Percentiles rank a stretch among this genome's conserved stretches.
These are phyloP conservation scores for Cercospora sojina DNA, from an alignment of 2,329 filamentous ascomycete species.

Conservation along the genomic window DNA sequence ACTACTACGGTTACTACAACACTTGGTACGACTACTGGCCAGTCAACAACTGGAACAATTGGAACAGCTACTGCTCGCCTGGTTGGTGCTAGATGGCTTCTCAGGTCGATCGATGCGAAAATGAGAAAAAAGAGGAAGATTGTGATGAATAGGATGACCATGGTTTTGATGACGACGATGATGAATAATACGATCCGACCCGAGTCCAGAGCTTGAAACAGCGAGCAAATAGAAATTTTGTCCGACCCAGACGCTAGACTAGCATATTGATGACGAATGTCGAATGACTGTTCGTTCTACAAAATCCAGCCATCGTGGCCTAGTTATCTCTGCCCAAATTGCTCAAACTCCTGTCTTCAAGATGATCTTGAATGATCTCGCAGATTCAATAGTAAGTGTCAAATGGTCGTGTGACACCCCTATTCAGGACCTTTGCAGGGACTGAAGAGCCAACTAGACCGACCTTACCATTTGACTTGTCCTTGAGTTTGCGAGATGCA, in stretches of 20 bases:
- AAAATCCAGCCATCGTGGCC: neutral
- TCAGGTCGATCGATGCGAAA: neutral
- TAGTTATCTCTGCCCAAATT: neutral
- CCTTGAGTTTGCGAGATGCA: no score
- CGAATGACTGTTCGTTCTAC: neutral
- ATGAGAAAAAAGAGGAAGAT: neutral
- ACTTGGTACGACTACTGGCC: constrained; percentile 5
- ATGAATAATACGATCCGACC: constrained; percentile 3
- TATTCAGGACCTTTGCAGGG: neutral
- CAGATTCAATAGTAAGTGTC: neutral
- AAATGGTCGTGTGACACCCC: neutral
- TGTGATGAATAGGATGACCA: neutral
- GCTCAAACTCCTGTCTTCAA: neutral
- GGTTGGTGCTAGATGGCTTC: constrained; percentile 4
- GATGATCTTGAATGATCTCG: neutral
- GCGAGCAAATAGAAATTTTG: neutral
- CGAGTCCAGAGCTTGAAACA: constrained; percentile 7
- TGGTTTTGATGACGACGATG: neutral
- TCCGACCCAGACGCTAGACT: constrained; percentile 11
- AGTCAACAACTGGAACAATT: neutral
- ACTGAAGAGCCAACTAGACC: no score
- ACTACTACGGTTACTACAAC: neutral
- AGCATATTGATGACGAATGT: constrained; percentile 2
- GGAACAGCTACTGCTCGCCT: neutral
- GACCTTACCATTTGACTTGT: no score